Evolutionary conservation across 192 early-diverging fungal species (phyloP), one percentile per base, ranked within the genome.

Genomic region (Kappamyces sp.): DNA sequence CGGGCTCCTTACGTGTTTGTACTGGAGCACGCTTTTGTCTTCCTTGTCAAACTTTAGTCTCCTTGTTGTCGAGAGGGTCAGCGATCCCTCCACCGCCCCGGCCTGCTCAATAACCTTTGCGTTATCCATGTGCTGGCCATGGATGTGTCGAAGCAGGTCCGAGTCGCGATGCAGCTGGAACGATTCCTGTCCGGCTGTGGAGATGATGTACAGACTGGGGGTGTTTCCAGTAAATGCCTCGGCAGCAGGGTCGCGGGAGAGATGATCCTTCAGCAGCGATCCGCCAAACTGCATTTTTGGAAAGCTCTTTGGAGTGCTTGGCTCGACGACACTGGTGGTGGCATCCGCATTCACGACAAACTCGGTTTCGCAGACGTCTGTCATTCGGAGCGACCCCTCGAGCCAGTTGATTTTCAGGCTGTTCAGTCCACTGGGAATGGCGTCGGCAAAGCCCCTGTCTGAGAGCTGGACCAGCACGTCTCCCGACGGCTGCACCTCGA

Each of bases 391-490:
- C 8, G 66, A 52, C 5, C 70, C 70, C 2, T 65, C 42, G 15
- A 63, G 15, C 70, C 70, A 72, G 63, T 72, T 53, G 30, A 67
- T 59, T 5, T 32, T 11, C 43, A 22, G 22, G 22, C 22, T 22
- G 22, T 22, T 22, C 22, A 22, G 22, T 22, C 22, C 22, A 22
- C 22, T 22, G 22, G 22, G 0, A 22, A 22, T 22, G 22, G 22
- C 22, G 22, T 22, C 22, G 22, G 22, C 22, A 22, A 22, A 22
- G 22, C 22, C 22, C 22, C 0, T 22, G 22, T 22, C 22, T 22
- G 22, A 22, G 22, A 22, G 22, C 22, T 22, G 22, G 22, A 22
- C 22, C 22, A 22, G 22, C 22, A 22, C 22, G 22, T 22, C 22
- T 22, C 22, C 22, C 22, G 22, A 22, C 22, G 22, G 22, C 22